Base-by-base conservation (phyloP, 176 grass and related monocot species). In the Bothriochloa decipiens region DNA sequence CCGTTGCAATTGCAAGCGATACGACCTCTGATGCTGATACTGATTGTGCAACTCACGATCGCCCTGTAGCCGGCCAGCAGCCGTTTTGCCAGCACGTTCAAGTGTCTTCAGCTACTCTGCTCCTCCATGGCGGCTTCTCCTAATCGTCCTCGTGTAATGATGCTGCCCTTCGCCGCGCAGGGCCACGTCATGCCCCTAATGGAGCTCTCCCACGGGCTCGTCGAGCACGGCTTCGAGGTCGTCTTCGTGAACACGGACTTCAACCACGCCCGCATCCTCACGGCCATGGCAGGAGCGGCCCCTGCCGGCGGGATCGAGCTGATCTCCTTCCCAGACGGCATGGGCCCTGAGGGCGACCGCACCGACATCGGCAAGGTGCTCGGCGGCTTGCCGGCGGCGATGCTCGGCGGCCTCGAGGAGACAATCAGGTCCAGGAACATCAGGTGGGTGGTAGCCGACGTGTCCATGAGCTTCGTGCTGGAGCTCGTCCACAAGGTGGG, bases 161-260 rank as follows among this genome's bases (percentile, higher is more conserved):
- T 91, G 29, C 36, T 92, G 20, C 93, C 88, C 2, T 89, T 90
- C 27, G 88, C 88, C 28, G 90, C 83, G 23, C 90, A 92, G 77
- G 88, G 88, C 65, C 93, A 92, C 71, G 88, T 90, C 77, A 83
- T 95, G 70, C 90, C 90, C 1, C 77, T 95, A 76, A 92, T 95
- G 88, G 90, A 90, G 78, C 83, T 89, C 15, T 88, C 90, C 8
- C 86, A 82, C 33, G 53, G 28, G 75, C 84, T 95, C 41, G 68
- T 85, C 7, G 65, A 72, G 3, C 90, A 87, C 43, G 93, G 88
- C 29, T 76, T 95, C n/a, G 80, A 88, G 33, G 50, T 92, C 41
- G 76, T 85, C 58, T 90, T 92, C 17, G 28, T 91, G 29, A 92
- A 92, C 90, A 95, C 90, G 0, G 82, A 92, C 70, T 96, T 96